These are phyloP conservation scores for Tricholoma hemisulphureum DNA, from an alignment of 768 basidiomycete species.

Conservation along the genomic window DNA sequence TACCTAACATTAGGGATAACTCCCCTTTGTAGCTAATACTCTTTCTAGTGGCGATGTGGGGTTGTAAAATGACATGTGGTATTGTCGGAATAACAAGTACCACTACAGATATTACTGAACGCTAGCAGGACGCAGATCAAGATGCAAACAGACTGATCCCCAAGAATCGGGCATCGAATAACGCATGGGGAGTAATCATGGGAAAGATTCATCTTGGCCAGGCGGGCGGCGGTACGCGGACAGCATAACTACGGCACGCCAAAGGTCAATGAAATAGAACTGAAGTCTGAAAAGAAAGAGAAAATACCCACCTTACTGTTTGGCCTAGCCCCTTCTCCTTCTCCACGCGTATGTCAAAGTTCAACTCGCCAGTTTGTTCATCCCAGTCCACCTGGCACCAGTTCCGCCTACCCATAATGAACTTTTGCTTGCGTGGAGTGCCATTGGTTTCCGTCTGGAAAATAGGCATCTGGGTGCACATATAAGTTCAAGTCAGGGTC, in stretches of 20 bases:
- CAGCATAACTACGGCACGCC: conserved; percentile 16
- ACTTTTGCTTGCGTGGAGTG: conserved; percentile 67
- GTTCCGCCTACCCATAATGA: conserved; percentile 86
- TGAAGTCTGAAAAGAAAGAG: neutral
- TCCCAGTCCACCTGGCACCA: conserved; percentile 77
- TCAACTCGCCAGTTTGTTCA: conserved; percentile 54
- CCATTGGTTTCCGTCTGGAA: conserved; percentile 81
- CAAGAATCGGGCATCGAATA: neutral
- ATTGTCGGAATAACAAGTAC: no score
- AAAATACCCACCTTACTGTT: conserved; percentile 67
- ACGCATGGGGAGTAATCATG: neutral
- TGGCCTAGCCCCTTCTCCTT: conserved; percentile 77
- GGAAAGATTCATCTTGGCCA: conserved; percentile 16
- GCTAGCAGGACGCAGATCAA: no score
- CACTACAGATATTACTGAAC: no score
- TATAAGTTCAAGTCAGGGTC: neutral
- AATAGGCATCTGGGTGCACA: conserved; percentile 57
- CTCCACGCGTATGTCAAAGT: conserved; percentile 86
- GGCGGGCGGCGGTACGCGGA: conserved; percentile 21
- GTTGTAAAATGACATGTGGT: no score
- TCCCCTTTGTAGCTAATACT: no score
- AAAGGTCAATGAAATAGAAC: neutral
- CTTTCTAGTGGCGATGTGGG: no score
- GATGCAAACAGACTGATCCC: neutral
- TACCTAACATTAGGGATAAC: no score